Percentiles rank a stretch among this genome's conserved stretches.
These are phyloP conservation scores for Mortierella polycephala DNA, from an alignment of 371 early-diverging fungal genomes.

Conservation along the genomic window DNA sequence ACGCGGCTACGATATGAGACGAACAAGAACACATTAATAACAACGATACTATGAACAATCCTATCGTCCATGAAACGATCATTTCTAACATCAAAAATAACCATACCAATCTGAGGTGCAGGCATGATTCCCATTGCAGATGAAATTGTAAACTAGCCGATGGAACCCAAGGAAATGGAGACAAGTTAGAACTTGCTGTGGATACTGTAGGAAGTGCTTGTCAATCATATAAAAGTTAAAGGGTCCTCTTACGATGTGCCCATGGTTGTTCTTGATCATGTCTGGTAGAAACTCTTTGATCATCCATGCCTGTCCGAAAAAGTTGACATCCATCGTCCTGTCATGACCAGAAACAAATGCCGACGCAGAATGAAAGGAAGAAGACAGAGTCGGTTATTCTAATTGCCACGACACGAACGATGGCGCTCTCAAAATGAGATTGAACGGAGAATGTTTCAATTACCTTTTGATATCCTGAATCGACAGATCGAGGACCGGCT, in stretches of 20 bases:
- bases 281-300: conserved; percentile 64
- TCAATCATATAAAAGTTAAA: too few relatives aligned
- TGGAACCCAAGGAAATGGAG: not conserved
- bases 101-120: conserved; percentile 52
- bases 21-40: not conserved
- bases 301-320: conserved; percentile 63
- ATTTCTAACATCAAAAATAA: not conserved
- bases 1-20: conserved; percentile 57
- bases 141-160: conserved; percentile 54
- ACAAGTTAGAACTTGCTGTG: too few relatives aligned
- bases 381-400: not conserved
- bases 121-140: conserved; percentile 60
- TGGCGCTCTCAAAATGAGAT: too few relatives aligned
- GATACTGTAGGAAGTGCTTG: too few relatives aligned
- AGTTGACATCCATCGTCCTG: conserved; percentile 64
- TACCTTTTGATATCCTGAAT: conserved; percentile 58
- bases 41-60: not conserved
- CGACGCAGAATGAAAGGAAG: not conserved
- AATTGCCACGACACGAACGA: too few relatives aligned
- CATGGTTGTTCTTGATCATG: conserved; percentile 62
- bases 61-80: not conserved
- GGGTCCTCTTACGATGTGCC: conserved; percentile 60
- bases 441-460: not conserved
- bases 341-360: not conserved
- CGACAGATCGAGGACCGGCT: conserved; percentile 57